A percentile compares a stretch with the other conserved stretches of the same genome.
phyloP scores from a whole-genome alignment of 345 rosid genomes.

The Noccaea bulbosa region DNA sequence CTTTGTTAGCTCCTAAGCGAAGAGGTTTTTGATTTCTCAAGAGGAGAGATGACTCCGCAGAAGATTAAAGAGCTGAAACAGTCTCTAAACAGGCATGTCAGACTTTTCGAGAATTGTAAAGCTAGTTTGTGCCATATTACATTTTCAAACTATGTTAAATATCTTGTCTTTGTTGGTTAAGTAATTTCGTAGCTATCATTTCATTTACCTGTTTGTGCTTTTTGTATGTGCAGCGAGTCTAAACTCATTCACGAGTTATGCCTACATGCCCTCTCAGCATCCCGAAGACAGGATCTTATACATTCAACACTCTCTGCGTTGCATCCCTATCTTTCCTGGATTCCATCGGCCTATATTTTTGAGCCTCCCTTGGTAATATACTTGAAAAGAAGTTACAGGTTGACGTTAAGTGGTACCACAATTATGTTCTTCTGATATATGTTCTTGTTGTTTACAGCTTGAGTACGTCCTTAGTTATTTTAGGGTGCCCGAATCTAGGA shows the following conservation, averaged over 20 bases:
- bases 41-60: conserved; percentile 98
- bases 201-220: conserved; percentile 22
- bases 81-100: conserved; percentile 78
- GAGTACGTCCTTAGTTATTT: conserved; percentile 92
- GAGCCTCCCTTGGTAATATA: conserved; percentile 87
- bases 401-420: conserved; percentile 33
- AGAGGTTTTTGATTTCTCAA: conserved; percentile 99
- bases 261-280: conserved; percentile 91
- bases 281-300: conserved; percentile 93
- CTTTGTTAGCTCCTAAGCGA: conserved; percentile 84
- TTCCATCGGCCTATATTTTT: conserved; percentile 97
- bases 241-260: conserved; percentile 98
- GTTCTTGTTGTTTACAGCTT: conserved; percentile 56
- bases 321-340: conserved; percentile 99
- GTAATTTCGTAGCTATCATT: conserved; percentile 21
- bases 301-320: conserved; percentile 91
- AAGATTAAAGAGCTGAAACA: conserved; percentile 98
- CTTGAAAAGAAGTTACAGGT: conserved; percentile 17
- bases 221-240: conserved; percentile 77
- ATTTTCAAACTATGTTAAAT: background rate
- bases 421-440: conserved; percentile 36
- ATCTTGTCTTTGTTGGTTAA: conserved; percentile 9
- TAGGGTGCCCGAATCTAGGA: conserved; percentile 75
- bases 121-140: background rate
- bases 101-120: background rate